phyloP scores from a whole-genome alignment of 106 monocot species.

The Xerophyta viscosa region DNA sequence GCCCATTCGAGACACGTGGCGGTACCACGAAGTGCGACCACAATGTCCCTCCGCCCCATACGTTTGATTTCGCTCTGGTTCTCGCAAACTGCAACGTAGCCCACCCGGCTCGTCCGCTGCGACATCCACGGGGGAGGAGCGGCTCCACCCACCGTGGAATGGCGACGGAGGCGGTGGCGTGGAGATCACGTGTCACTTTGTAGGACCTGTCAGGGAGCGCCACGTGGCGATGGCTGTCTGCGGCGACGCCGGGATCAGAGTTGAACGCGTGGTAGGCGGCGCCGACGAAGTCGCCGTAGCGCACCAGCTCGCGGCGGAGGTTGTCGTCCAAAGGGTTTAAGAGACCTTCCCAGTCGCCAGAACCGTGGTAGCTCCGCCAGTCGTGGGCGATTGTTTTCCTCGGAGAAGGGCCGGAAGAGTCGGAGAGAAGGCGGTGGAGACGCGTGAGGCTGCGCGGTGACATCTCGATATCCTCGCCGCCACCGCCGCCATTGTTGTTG shows the following conservation, averaged over 20 bases:
- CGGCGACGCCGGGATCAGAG: constrained; percentile 15
- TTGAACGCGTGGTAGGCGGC: constrained; percentile 66
- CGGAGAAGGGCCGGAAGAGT: constrained; percentile 46
- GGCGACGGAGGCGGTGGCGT: constrained; percentile 71
- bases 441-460: constrained; percentile 48
- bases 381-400: constrained; percentile 24
- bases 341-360: constrained; percentile 51
- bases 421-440: constrained; percentile 45
- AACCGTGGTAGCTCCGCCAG: constrained; percentile 67
- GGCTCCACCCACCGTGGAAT: constrained; percentile 29
- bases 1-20: constrained; percentile 67
- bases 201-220: constrained; percentile 43
- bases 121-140: constrained; percentile 12
- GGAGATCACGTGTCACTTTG: constrained; percentile 41
- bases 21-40: constrained; percentile 69
- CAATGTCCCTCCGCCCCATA: constrained; percentile 68
- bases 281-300: constrained; percentile 85
- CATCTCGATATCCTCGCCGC: constrained; percentile 19
- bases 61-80: constrained; percentile 33
- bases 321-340: constrained; percentile 70
- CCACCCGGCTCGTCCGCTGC: constrained; percentile 56
- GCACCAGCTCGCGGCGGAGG: constrained; percentile 87
- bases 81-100: constrained; percentile 64
- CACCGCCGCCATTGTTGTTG: neutral
- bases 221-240: constrained; percentile 8